Evolutionary conservation across 306 rosid genomes (phyloP), one percentile per base, ranked within the genome.

Genomic region (Medicago ruthenica): DNA sequence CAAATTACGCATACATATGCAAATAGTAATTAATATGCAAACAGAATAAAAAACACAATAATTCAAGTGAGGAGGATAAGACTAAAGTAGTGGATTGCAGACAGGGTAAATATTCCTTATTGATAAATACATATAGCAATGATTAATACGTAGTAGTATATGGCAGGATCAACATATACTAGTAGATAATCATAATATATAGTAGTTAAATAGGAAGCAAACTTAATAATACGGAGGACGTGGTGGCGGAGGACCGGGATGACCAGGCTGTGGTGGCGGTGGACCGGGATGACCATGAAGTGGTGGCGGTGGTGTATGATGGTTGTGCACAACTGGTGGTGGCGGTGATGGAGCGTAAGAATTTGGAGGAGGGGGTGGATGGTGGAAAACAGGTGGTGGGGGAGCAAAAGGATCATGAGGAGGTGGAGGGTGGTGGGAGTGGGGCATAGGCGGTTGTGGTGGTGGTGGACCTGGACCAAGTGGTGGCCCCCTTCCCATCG

Each of bases 321-420:
- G 60, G 37, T 21, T 20, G 44, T 69, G 60, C 8, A 24, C 21
- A 24, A 59, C 65, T 14, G 45, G 69, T 1, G 40, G 58, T 45
- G n/a, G n/a, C n/a, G n/a, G n/a, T n/a, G n/a, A n/a, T 45, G 59
- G 55, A 67, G 54, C 18, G 13, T 12, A 44, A 22, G 73, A 41
- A 45, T 47, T 27, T 13, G 57, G 73, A 24, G 59, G 60, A 9
- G 54, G 70, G 4, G 74, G 74, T 3, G 16, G 61, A 18, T 68
- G 71, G 8, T 70, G 64, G 44, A 36, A 47, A 3, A 7, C 36
- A 7, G 18, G 77, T 31, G 79, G 74, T 1, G 83, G 77, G 0
- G 68, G 78, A 64, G 39, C 63, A 39, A 27, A 44, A 13, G 75
- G 70, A 45, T 15, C 31, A 1, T 47, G 81, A 41, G 77, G 82